Conservation (phyloP, 768 basidiomycete species). For the Pleurotus pulmonarius region DNA sequence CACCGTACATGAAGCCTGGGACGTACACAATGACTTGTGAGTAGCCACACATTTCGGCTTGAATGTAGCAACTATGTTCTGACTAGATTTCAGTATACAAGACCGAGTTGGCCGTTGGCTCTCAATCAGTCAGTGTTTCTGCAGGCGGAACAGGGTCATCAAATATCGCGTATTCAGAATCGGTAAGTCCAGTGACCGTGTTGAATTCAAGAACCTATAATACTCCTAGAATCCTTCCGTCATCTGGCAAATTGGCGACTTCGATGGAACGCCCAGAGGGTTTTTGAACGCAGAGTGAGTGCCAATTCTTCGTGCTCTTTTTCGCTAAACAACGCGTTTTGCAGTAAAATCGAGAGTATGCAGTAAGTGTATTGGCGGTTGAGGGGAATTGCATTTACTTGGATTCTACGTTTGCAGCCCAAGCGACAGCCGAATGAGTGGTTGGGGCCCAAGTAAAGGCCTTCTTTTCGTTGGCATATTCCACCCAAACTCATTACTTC, state of each 20-base stretch:
- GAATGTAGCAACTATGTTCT: neutral
- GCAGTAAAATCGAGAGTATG: conserved; percentile 30
- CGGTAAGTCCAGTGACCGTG: conserved; percentile 13
- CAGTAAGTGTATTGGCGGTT: conserved; percentile 20
- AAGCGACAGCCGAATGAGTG: conserved; percentile 29
- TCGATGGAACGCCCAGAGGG: conserved; percentile 32
- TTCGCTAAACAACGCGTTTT: neutral
- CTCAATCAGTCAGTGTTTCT: conserved; percentile 20
- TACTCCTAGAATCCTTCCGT: conserved; percentile 19
- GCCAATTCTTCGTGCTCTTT: conserved; percentile 8
- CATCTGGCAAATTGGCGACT: conserved; percentile 34
- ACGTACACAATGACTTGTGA: conserved; percentile 39
- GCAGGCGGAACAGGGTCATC: conserved; percentile 22
- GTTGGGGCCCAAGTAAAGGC: conserved; percentile 26
- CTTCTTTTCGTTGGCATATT: neutral
- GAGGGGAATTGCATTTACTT: too few species aligned
- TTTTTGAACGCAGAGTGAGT: conserved; percentile 32
- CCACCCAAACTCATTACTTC: too few species aligned
- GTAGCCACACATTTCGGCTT: conserved; percentile 3
- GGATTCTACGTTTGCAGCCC: conserved; percentile 17
- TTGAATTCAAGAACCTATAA: neutral
- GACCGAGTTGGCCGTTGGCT: conserved; percentile 27
- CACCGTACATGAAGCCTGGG: conserved; percentile 40
- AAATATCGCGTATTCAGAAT: conserved; percentile 27
- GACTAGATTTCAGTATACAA: conserved; percentile 27